Evolutionary conservation across 805 yeast species (phyloP).

Genomic region (Citeromyces matritensis): DNA sequence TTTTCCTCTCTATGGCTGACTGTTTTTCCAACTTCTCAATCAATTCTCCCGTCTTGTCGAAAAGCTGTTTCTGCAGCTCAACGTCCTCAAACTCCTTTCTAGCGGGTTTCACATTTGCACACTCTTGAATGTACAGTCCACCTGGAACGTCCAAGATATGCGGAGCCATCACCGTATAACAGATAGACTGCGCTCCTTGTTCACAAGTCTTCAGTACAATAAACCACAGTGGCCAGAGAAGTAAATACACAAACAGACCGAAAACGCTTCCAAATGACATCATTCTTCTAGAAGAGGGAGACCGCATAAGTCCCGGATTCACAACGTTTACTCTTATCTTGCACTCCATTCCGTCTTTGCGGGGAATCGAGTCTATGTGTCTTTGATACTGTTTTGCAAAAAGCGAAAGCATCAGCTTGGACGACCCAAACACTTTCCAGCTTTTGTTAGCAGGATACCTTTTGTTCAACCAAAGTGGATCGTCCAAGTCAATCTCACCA

Average conservation of each 20-base stretch:
- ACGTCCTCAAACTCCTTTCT: constrained; percentile 49
- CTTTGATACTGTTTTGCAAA: constrained; percentile 73
- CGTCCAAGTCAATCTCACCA: constrained; percentile 48
- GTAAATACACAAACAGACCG: constrained; percentile 38
- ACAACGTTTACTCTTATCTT: constrained; percentile 61
- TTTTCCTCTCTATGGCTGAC: constrained; percentile 27
- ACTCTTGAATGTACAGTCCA: constrained; percentile 63
- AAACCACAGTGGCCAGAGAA: constrained; percentile 76
- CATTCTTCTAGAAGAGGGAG: constrained; percentile 71
- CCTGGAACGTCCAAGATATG: constrained; percentile 46
- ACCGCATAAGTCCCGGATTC: constrained; percentile 87
- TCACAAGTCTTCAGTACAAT: constrained; percentile 58
- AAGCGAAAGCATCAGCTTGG: constrained; percentile 64
- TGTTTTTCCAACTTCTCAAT: constrained; percentile 52
- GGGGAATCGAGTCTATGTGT: constrained; percentile 36
- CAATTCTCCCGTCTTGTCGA: constrained; percentile 39
- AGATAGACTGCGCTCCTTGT: constrained; percentile 69
- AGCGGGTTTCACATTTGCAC: constrained; percentile 35
- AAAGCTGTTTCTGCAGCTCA: constrained; percentile 45
- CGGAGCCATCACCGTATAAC: constrained; percentile 62
- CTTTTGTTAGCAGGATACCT: constrained; percentile 51
- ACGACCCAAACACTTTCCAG: constrained; percentile 66
- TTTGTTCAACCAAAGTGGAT: constrained; percentile 45
- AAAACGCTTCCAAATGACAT: constrained; percentile 60
- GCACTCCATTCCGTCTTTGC: constrained; percentile 59